Evolutionary conservation across 331 rosid genomes (phyloP).

Genomic region (Saraca asoca): DNA sequence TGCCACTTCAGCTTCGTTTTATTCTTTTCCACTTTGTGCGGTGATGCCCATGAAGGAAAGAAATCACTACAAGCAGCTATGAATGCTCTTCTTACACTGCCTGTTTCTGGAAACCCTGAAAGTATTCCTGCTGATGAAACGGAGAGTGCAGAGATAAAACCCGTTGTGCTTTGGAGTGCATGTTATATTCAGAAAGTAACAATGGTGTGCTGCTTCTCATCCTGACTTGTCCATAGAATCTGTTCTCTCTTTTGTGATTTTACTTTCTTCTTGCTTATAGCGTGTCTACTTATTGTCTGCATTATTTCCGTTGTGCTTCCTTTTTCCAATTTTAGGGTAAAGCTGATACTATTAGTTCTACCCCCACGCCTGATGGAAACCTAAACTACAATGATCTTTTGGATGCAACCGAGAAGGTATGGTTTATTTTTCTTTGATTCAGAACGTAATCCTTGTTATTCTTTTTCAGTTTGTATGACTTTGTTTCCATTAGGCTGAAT

Average conservation of each 20-base stretch:
- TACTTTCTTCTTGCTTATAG: constrained; percentile 28
- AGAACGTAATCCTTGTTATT: constrained; percentile 12
- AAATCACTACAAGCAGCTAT: constrained; percentile 58
- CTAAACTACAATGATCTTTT: constrained; percentile 62
- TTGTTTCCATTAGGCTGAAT: not conserved
- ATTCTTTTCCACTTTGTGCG: constrained; percentile 73
- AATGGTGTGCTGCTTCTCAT: constrained; percentile 53
- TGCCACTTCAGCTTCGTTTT: constrained; percentile 60
- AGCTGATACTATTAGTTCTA: constrained; percentile 54
- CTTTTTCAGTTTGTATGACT: constrained; percentile 13
- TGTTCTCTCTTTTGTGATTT: constrained; percentile 5
- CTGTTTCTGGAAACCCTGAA: constrained; percentile 54
- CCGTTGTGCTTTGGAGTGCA: constrained; percentile 76
- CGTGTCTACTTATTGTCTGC: constrained; percentile 17
- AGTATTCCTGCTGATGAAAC: constrained; percentile 46
- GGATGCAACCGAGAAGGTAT: constrained; percentile 61
- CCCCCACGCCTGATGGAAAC: constrained; percentile 78
- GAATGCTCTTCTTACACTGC: constrained; percentile 54
- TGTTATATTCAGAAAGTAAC: constrained; percentile 71
- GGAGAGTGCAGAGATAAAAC: constrained; percentile 51
- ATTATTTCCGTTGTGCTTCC: constrained; percentile 16
- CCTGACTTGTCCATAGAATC: constrained; percentile 21
- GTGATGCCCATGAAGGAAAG: constrained; percentile 69
- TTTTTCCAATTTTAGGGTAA: constrained; percentile 53
- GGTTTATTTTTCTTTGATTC: not conserved